Base-by-base conservation (phyloP, 768 basidiomycete species). In the Amanita pallidorosea region DNA sequence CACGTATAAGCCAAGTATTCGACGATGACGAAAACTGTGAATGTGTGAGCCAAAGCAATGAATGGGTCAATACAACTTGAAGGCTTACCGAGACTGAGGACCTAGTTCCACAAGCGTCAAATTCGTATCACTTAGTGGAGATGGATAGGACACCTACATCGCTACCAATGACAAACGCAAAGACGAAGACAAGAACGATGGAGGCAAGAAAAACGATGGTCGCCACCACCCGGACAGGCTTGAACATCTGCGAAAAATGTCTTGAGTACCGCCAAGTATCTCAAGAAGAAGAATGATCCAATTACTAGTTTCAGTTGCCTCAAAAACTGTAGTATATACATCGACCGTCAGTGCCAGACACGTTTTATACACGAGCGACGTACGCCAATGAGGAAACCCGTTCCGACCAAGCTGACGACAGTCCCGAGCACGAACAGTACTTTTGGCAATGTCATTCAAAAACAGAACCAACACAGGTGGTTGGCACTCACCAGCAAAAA, bases 1-100 rank as follows among this genome's bases (percentile, higher is more conserved):
- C 92, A 96, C 18, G 85, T 80, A 66, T 86, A 95, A 5, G 92
- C 93, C 52, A 95, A 73, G 65, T 88, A 95, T 65, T 94, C 83
- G 65, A 96, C 71, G 67, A 95, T 75, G 53, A 96, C 93, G 64
- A 96, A 89, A 52, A 92, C 88, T 89, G 34, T n/a, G 33, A 35
- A 49, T 44, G 46, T n/a, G 57, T 55, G 9, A 50, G 46, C 33
- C 53, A 7, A n/a, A n/a, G 20, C 23, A 2, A 23, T 23, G 36
- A 18, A 20, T 29, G 23, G n/a, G 20, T 20, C 29, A 22, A 7
- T 2, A 8, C 29, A 29, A 8, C 27, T 27, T 27, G 27, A 29
- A 23, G 64, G 23, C 79, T 57, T 65, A 85, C 87, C 70, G 57
- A 89, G 70, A 61, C 81, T 86, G 35, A 88, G 70, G 45, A 87